phyloP scores from a whole-genome alignment of 176 grass and related monocot species.

The Puya raimondii region DNA sequence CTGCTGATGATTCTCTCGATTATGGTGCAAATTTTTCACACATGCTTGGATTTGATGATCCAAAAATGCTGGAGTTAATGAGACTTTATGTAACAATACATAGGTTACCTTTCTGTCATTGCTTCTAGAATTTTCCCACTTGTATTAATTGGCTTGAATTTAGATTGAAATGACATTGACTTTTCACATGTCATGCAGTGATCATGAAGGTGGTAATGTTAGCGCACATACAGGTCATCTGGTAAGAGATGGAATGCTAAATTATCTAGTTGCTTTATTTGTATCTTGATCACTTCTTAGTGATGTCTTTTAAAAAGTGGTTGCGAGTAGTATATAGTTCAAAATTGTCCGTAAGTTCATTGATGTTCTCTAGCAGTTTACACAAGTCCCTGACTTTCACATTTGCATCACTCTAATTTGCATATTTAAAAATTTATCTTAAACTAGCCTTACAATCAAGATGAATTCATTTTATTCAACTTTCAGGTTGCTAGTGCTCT shows the following conservation, averaged over 20 bases:
- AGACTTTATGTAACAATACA: conserved; percentile 98
- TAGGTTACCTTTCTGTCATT: conserved; percentile 30
- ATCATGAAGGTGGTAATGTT: conserved; percentile 98
- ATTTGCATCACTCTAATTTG: neutral
- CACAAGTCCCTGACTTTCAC: neutral
- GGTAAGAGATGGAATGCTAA: conserved; percentile 38
- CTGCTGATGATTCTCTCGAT: conserved; percentile 68
- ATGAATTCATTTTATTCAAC: conserved; percentile 5
- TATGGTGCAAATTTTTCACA: conserved; percentile 94
- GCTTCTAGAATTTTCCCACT: neutral
- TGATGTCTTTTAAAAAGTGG: neutral
- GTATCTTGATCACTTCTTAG: conserved; percentile 1
- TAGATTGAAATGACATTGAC: neutral
- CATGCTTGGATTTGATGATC: conserved; percentile 92
- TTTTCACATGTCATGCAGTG: conserved; percentile 36
- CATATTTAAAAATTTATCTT: neutral
- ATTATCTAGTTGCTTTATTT: conserved; percentile 18
- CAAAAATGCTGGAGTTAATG: conserved; percentile 99
- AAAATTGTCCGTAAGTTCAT: neutral
- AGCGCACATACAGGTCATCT: conserved; percentile 97
- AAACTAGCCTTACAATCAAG: neutral
- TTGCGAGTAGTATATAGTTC: neutral
- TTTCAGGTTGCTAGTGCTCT: conserved; percentile 89
- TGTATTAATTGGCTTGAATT: neutral
- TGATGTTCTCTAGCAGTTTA: neutral